phyloP scores from a whole-genome alignment of 2,329 filamentous ascomycete species.

The Trichoderma atroviride region DNA sequence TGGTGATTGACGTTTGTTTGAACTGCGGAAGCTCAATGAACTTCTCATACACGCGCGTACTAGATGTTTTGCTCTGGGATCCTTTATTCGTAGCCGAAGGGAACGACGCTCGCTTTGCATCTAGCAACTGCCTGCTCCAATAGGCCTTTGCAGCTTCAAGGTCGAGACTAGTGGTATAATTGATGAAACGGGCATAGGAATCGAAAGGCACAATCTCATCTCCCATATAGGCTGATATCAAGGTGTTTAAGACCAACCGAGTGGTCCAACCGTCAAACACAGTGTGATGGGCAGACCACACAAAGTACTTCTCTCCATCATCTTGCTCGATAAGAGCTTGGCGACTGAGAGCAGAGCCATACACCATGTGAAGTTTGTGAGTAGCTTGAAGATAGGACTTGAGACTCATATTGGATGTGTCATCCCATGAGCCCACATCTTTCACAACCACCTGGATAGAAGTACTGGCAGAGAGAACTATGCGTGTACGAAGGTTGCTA shows the following conservation, averaged over 20 bases:
- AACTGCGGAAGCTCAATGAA: neutral
- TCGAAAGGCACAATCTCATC: neutral
- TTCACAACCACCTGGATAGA: conserved; percentile 27
- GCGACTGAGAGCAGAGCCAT: conserved; percentile 10
- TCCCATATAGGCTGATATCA: neutral
- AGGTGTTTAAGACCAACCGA: neutral
- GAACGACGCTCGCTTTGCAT: conserved; percentile 25
- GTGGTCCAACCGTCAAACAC: conserved; percentile 24
- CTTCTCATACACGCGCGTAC: conserved; percentile 11
- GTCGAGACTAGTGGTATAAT: conserved; percentile 14
- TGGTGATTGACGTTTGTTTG: conserved; percentile 25
- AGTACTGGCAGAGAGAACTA: conserved; percentile 25
- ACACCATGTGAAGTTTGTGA: neutral
- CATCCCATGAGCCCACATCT: conserved; percentile 15
- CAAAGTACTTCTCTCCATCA: conserved; percentile 6
- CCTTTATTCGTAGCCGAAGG: neutral
- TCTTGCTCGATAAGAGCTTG: conserved; percentile 9
- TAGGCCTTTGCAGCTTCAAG: neutral
- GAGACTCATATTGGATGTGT: neutral
- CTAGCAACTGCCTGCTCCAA: conserved; percentile 24
- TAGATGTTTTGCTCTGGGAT: neutral
- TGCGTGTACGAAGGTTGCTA: conserved; percentile 31
- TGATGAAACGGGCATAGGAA: conserved; percentile 39
- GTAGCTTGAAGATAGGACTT: neutral
- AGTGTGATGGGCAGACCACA: conserved; percentile 15